Percentiles rank a stretch among this genome's conserved stretches.
Evolutionary conservation across 2,329 filamentous ascomycete genomes (phyloP).

Genomic region (Fusarium subglutinans): DNA sequence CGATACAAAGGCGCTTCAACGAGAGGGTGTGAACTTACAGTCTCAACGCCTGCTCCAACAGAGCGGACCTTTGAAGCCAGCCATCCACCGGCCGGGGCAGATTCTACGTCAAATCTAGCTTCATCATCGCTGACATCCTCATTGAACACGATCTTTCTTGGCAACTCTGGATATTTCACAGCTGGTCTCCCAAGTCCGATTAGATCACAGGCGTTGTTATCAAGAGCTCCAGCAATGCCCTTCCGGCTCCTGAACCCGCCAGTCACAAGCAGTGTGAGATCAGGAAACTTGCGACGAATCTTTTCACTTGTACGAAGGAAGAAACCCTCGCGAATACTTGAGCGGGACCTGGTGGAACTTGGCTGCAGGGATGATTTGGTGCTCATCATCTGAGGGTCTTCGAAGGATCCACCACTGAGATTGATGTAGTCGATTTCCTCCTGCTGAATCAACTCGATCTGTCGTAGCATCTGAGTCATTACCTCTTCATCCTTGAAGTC

Average conservation of each 20-base stretch:
- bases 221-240: neutral
- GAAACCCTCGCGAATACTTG: neutral
- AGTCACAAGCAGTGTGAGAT: neutral
- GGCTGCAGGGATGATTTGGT: neutral
- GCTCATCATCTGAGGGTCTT: neutral
- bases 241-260: neutral
- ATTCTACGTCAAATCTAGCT: neutral
- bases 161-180: neutral
- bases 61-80: neutral
- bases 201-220: neutral
- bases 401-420: neutral
- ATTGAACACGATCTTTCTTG: neutral
- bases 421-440: neutral
- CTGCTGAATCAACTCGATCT: neutral
- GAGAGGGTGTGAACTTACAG: neutral
- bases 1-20: too few species aligned
- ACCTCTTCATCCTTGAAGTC: neutral
- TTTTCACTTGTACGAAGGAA: neutral
- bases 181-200: neutral
- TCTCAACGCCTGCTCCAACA: neutral
- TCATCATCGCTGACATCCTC: fast-evolving
- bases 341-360: fast-evolving
- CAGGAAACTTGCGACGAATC: neutral
- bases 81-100: neutral
- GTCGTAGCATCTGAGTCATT: neutral